Conservation (phyloP, 2,329 filamentous ascomycete genomes). For the Colletotrichum sp. region DNA sequence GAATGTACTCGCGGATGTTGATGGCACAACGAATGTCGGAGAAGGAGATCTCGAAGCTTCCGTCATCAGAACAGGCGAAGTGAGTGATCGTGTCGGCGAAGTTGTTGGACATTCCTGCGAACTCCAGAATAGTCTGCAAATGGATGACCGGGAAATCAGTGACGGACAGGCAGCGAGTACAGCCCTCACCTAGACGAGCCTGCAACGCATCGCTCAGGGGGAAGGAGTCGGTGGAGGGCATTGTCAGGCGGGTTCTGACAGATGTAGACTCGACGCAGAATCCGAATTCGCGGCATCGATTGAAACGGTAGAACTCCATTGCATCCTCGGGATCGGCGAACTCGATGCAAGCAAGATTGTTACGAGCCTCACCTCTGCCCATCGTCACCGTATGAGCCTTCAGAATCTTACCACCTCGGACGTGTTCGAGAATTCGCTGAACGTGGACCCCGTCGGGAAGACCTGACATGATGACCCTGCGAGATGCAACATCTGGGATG, state of each 20-base stretch:
- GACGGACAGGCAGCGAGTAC: conserved; percentile 7
- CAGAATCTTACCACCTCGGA: conserved; percentile 13
- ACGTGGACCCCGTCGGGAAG: conserved; percentile 7
- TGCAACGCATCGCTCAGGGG: not conserved
- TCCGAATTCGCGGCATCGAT: conserved; percentile 3
- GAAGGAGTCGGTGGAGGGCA: conserved; percentile 9
- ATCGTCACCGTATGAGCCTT: not conserved
- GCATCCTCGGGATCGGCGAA: not conserved
- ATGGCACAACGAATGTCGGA: not conserved
- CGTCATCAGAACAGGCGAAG: not conserved
- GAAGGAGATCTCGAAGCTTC: conserved; percentile 8
- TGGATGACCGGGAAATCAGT: conserved; percentile 5
- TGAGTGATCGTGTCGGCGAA: conserved; percentile 1
- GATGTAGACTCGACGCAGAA: not conserved
- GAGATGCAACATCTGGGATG: conserved; percentile 3
- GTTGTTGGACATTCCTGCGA: not conserved
- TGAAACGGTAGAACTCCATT: not conserved
- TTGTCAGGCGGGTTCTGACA: not conserved
- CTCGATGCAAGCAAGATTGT: conserved; percentile 2
- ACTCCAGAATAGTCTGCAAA: not conserved
- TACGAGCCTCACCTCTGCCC: not conserved
- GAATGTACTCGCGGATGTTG: not conserved
- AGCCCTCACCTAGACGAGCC: not conserved
- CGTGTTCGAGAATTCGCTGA: conserved; percentile 9
- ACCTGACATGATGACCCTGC: conserved; percentile 13